Conservation (phyloP, 805 yeast species). For the Pichia deserticola region DNA sequence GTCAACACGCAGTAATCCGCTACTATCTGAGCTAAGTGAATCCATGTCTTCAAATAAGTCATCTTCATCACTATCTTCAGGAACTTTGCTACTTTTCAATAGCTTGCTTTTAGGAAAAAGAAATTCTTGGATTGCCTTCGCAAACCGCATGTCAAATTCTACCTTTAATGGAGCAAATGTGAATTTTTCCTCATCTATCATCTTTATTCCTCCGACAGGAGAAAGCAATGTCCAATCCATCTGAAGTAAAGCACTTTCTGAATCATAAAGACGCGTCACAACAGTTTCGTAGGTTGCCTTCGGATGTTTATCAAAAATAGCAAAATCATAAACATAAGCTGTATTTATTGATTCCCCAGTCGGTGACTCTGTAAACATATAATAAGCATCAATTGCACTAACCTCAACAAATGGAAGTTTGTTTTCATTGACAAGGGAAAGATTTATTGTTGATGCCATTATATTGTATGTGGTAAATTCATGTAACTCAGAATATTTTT, state of each 20-base stretch:
- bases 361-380: conserved; percentile 51
- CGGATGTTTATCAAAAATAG: conserved; percentile 60
- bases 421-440: conserved; percentile 59
- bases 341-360: conserved; percentile 65
- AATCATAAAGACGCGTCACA: conserved; percentile 32
- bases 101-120: conserved; percentile 20
- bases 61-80: conserved; percentile 6
- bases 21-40: not conserved
- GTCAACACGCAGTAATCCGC: not conserved
- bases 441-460: conserved; percentile 59
- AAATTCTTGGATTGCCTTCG: conserved; percentile 38
- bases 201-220: conserved; percentile 60
- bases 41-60: conserved; percentile 1
- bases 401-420: conserved; percentile 67
- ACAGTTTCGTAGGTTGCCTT: conserved; percentile 63
- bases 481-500: conserved; percentile 27
- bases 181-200: conserved; percentile 44
- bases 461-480: conserved; percentile 48
- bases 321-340: conserved; percentile 56
- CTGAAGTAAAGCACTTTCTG: conserved; percentile 29
- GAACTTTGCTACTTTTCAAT: conserved; percentile 1
- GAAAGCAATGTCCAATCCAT: conserved; percentile 48
- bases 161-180: conserved; percentile 46
- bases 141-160: conserved; percentile 49
- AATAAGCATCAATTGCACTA: conserved; percentile 55